These are phyloP conservation scores for Sarocladium strictum DNA, from an alignment of 2,329 filamentous ascomycete species.

Conservation along the genomic window DNA sequence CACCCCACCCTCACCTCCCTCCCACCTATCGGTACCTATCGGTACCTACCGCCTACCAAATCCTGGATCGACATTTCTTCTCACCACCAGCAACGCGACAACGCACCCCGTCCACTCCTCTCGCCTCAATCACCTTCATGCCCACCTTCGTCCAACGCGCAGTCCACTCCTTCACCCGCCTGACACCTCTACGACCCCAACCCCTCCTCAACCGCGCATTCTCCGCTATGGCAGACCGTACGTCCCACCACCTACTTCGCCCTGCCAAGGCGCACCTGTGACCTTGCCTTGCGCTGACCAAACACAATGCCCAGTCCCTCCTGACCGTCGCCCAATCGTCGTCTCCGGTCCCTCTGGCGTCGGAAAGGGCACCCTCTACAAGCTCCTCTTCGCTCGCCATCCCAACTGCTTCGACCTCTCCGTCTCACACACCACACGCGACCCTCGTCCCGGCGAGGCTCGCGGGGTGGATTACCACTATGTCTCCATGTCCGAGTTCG, in stretches of 20 bases:
- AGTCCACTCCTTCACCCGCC: not conserved
- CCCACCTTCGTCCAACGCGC: not conserved
- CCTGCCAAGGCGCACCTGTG: not conserved
- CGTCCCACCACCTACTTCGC: not conserved
- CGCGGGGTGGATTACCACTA: conserved; percentile 81
- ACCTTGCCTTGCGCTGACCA: not conserved
- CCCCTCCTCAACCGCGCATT: not conserved
- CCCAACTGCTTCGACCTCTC: conserved; percentile 48
- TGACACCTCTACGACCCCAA: not conserved
- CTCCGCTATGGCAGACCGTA: conserved; percentile 7
- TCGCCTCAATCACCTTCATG: not conserved
- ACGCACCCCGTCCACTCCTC: not conserved
- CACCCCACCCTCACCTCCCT: not conserved
- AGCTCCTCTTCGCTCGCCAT: conserved; percentile 57
- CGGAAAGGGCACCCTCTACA: conserved; percentile 76
- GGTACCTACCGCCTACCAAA: not conserved
- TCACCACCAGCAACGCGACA: not conserved
- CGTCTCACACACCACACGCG: conserved; percentile 73
- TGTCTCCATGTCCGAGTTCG: conserved; percentile 60
- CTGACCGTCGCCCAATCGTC: conserved; percentile 60
- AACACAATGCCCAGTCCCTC: not conserved
- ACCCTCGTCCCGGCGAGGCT: conserved; percentile 67
- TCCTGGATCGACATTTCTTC: not conserved
- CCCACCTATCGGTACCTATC: not conserved
- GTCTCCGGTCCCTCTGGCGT: conserved; percentile 76